Evolutionary conservation across 345 rosid species (phyloP), one percentile per base, ranked within the genome.

Genomic region (Acer saccharum): DNA sequence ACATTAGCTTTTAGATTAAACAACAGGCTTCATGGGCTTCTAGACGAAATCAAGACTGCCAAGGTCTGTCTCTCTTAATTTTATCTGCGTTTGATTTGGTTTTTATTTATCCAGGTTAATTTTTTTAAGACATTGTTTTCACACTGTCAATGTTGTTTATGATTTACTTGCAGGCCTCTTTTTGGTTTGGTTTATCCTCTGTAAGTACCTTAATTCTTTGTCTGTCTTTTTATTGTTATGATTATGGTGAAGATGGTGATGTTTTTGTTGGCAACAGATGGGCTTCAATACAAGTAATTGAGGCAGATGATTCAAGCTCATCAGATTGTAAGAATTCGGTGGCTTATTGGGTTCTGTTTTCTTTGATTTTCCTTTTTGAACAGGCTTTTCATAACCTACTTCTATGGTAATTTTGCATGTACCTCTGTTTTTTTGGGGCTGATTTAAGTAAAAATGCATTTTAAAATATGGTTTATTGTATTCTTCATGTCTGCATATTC

Each of bases 241-340:
- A 39, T 55, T 1, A 3, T 27, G 23, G 12, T 66, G 65, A 41
- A 43, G 73, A 48, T 60, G 17, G 50, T 67, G 73, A 41, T 41
- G 32, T n/a, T 18, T 18, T 41, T 64, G 17, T 32, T 66, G 21
- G 48, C 62, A 4, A 65, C 81, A 85, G 83, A 66, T 73, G 32
- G 74, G 84, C 79, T 68, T 85, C 88, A 1, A 76, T 83, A 74
- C 72, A 32, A 32, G 84, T 86, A 50, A 74, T 83, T 10, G 88
- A 83, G 84, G 69, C 74, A 57, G 61, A 57, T 25, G 68, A 83
- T 72, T 81, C 86, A 1, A 76, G 25, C n/a, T 48, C 12, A 48
- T 41, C 79, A 12, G 81, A 81, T 21, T 60, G 67, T 63, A 74
- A 23, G 79, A 85, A 83, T 57, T 25, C 83, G 70, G 74, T 85